Base-by-base conservation (phyloP, 352 stramenopile species). In the Pythium phragmitis region DNA sequence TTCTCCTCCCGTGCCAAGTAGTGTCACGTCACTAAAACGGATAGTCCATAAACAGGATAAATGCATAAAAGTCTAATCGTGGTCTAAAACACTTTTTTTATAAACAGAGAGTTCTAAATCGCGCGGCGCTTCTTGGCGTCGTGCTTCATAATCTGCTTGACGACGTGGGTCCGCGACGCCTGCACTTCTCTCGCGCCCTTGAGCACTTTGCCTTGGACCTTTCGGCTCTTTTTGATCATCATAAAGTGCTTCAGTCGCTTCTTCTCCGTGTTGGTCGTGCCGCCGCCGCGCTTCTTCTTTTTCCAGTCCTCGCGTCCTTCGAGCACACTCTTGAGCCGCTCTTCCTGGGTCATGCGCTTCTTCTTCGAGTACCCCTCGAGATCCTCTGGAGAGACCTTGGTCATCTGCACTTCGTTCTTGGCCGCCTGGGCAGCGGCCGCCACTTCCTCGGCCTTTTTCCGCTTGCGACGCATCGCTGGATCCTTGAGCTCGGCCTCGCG, bases 211-310 rank as follows among this genome's bases (percentile, higher is more conserved):
- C 68, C 76, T 73, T 97, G 89, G 57, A 98, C 92, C 33, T 80
- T 74, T 57, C 86, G 86, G 68, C 92, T 97, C 73, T 98, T 98
- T 70, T 98, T 98, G 50, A 98, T 91, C 97, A 99, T 99, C 67
- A 97, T 87, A 60, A 98, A 99, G 75, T 98, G 98, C 85, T 99
- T 99, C 12, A 94, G 88, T 51, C 96, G 86, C 66, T 91, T 89
- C 82, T 99, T 99, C 79, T 99, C 97, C 57, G 85, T 97, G 79
- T 99, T 99, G 39, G 96, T 99, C 26, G 93, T 98, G 69, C 97
- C 97, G 59, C 96, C 96, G 64, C 95, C 89, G 57, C 87, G 90
- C 54, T 89, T 74, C 68, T 97, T 98, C 62, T 89, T 72, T 72
- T 98, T 86, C 67, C 93, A 98, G 57, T 97, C 91, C 33, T 97